Evolutionary conservation across 306 rosid species (phyloP).

Genomic region (Sindora glabra): DNA sequence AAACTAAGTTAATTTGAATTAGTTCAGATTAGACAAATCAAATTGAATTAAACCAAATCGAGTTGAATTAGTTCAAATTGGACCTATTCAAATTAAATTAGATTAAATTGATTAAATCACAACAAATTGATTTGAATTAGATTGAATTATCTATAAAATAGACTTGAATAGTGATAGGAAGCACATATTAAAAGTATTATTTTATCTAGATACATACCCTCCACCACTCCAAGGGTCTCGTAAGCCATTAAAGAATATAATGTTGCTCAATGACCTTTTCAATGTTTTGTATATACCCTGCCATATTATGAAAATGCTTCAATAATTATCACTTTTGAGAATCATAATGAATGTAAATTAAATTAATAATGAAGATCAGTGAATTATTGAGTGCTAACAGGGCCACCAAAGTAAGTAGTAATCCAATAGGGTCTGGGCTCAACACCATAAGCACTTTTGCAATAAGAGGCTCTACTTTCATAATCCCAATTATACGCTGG

Average conservation of each 20-base stretch:
- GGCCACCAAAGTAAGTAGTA: constrained; percentile 69
- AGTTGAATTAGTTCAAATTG: too few relatives aligned
- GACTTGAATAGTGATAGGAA: background rate
- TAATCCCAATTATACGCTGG: constrained; percentile 32
- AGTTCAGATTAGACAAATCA: too few relatives aligned
- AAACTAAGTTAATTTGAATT: too few relatives aligned
- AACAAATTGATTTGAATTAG: too few relatives aligned
- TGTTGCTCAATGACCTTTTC: constrained; percentile 69
- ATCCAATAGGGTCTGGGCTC: constrained; percentile 73
- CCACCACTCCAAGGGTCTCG: constrained; percentile 99
- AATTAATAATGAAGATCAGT: background rate
- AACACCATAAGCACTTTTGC: background rate
- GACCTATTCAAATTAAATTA: too few relatives aligned
- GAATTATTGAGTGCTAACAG: constrained; percentile 15
- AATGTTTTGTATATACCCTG: constrained; percentile 53
- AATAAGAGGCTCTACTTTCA: background rate
- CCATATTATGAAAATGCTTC: too few relatives aligned
- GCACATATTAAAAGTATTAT: too few relatives aligned
- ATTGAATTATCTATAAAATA: too few relatives aligned
- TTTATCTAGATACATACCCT: constrained; percentile 69
- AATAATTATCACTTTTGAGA: too few relatives aligned
- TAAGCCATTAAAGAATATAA: constrained; percentile 84
- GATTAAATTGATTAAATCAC: too few relatives aligned
- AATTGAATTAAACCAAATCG: too few relatives aligned
- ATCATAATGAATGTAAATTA: background rate